These are phyloP conservation scores for Cornus kousa DNA, from an alignment of 148 eudicot genomes.

Conservation along the genomic window DNA sequence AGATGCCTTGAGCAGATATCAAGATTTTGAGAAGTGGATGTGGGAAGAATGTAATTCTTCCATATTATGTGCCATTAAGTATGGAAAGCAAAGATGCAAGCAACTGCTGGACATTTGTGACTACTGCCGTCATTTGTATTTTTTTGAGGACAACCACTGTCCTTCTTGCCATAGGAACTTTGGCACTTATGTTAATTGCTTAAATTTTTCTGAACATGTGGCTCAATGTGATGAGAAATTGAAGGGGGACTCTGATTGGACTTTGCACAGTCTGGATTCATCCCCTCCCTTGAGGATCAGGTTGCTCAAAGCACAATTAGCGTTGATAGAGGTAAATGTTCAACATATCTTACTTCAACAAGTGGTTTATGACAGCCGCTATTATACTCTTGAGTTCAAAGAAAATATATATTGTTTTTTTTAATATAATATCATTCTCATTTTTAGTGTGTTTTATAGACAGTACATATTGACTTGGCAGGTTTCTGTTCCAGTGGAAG, in stretches of 20 bases:
- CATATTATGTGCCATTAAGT: slow-evolving; percentile 47
- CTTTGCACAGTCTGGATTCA: slow-evolving; percentile 20
- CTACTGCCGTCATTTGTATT: slow-evolving; percentile 44
- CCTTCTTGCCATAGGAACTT: slow-evolving; percentile 48
- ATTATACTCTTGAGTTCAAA: background rate
- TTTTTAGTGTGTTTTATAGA: slow-evolving; percentile 7
- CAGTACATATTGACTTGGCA: slow-evolving; percentile 22
- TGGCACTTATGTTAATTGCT: slow-evolving; percentile 18
- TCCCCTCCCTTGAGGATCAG: slow-evolving; percentile 55
- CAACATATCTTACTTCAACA: background rate
- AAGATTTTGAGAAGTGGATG: slow-evolving; percentile 71
- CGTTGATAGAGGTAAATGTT: slow-evolving; percentile 55
- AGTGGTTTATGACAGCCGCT: background rate
- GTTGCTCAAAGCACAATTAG: slow-evolving; percentile 61
- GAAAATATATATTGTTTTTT: background rate
- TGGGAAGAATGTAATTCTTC: slow-evolving; percentile 67
- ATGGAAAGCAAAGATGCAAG: slow-evolving; percentile 50
- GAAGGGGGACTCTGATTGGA: slow-evolving; percentile 28
- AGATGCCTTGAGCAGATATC: slow-evolving; percentile 47
- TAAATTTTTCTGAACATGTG: slow-evolving; percentile 42
- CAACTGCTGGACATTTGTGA: slow-evolving; percentile 53
- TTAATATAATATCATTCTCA: background rate
- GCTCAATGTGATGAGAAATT: slow-evolving; percentile 42
- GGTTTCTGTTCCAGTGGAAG: slow-evolving; percentile 76
- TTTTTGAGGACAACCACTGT: slow-evolving; percentile 55